Percentiles rank a stretch among this genome's conserved stretches.
Evolutionary conservation across 1,139 yeast species (phyloP).

Genomic region (Suhomyces wounanorum): DNA sequence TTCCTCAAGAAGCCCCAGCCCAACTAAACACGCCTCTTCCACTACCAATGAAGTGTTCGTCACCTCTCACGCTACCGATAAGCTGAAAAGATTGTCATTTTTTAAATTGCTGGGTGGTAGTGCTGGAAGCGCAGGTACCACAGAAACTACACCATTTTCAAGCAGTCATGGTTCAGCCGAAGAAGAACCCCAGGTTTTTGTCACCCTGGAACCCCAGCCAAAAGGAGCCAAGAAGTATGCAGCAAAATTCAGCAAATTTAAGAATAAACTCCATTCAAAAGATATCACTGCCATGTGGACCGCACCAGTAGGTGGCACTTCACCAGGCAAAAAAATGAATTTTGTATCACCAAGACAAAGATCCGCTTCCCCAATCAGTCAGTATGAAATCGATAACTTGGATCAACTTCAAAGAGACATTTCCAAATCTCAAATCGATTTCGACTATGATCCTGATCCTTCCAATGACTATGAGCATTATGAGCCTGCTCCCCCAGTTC

Average conservation of each 20-base stretch:
- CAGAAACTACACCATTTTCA: slow-evolving; percentile 9
- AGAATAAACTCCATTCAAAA: slow-evolving; percentile 35
- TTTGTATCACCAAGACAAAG: slow-evolving; percentile 10
- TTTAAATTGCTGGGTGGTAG: slow-evolving; percentile 14
- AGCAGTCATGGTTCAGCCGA: slow-evolving; percentile 11
- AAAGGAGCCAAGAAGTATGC: slow-evolving; percentile 27
- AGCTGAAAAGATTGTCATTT: slow-evolving; percentile 18
- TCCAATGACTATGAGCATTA: slow-evolving; percentile 14
- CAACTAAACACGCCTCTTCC: slow-evolving; percentile 2
- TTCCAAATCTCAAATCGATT: slow-evolving; percentile 12
- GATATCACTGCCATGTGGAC: slow-evolving; percentile 34
- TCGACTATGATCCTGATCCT: slow-evolving; percentile 8
- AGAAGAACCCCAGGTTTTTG: slow-evolving; percentile 19
- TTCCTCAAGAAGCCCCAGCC: slow-evolving; percentile 10
- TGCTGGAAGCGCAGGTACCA: slow-evolving; percentile 6
- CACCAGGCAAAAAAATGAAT: slow-evolving; percentile 9
- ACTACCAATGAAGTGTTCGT: slow-evolving; percentile 11
- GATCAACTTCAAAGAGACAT: slow-evolving; percentile 26
- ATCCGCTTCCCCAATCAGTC: slow-evolving; percentile 23
- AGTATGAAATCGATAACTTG: slow-evolving; percentile 20
- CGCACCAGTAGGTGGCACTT: slow-evolving; percentile 7
- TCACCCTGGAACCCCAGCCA: slow-evolving; percentile 14
- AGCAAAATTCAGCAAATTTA: slow-evolving; percentile 34
- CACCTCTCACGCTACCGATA: slow-evolving; percentile 18
- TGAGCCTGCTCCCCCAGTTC: slow-evolving; percentile 20